Evolutionary conservation across 2,329 filamentous ascomycete species (phyloP).

Genomic region (Colletotrichum destructivum): DNA sequence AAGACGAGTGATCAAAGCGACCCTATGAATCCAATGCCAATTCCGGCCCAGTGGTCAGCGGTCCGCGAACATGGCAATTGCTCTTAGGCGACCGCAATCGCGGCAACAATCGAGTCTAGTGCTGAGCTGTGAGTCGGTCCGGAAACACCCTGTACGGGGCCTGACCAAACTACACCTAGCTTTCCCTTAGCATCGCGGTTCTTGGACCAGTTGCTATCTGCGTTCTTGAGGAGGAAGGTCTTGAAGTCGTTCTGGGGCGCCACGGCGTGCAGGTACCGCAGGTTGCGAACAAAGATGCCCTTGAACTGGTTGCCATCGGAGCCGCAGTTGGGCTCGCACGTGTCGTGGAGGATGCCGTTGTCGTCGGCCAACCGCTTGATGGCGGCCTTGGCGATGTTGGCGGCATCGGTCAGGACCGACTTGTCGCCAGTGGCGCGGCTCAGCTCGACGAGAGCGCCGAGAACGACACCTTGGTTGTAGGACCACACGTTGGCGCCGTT

Average conservation of each 20-base stretch:
- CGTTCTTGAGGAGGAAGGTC: conserved; percentile 72
- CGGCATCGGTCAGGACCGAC: conserved; percentile 59
- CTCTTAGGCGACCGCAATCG: conserved; percentile 57
- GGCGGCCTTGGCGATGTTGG: conserved; percentile 66
- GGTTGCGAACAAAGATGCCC: conserved; percentile 77
- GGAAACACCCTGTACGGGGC: conserved; percentile 66
- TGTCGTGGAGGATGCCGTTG: conserved; percentile 65
- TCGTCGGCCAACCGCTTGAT: conserved; percentile 61
- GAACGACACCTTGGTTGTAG: conserved; percentile 73
- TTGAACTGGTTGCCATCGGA: conserved; percentile 77
- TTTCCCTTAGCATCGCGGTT: conserved; percentile 65
- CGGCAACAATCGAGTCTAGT: conserved; percentile 77
- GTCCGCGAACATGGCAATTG: conserved; percentile 2
- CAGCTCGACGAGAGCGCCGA: conserved; percentile 69
- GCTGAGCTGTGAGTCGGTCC: conserved; percentile 76
- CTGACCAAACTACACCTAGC: conserved; percentile 77
- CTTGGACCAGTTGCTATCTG: conserved; percentile 75
- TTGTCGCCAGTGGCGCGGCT: conserved; percentile 59
- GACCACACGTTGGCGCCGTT: conserved; percentile 66
- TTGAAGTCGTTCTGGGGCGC: conserved; percentile 65
- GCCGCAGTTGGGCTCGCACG: conserved; percentile 63
- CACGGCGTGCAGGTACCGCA: conserved; percentile 69
- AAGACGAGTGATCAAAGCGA: conserved; percentile 19
- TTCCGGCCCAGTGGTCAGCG: background rate
- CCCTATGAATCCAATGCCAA: conserved; percentile 3